phyloP scores from a whole-genome alignment of 768 basidiomycete species.

The Collybiopsis luxurians region DNA sequence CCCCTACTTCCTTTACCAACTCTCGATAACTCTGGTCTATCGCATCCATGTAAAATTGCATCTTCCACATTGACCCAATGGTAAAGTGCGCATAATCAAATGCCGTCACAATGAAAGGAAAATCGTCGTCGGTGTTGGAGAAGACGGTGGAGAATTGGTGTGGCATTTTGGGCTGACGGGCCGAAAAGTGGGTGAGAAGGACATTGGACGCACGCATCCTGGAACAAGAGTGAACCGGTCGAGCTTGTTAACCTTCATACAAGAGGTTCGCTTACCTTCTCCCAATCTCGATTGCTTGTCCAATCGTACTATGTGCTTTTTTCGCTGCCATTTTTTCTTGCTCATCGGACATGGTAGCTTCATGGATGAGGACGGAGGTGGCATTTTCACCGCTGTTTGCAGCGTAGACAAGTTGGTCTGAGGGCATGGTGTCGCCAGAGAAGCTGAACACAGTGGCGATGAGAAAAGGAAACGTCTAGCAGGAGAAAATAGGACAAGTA shows the following conservation, averaged over 20 bases:
- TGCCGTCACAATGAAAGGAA: constrained; percentile 65
- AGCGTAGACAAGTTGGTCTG: constrained; percentile 58
- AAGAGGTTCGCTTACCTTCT: constrained; percentile 48
- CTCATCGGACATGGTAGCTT: constrained; percentile 90
- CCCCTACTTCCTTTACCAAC: constrained; percentile 46
- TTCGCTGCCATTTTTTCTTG: constrained; percentile 65
- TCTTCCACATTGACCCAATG: constrained; percentile 84
- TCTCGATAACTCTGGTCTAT: constrained; percentile 64
- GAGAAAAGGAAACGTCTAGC: constrained; percentile 14
- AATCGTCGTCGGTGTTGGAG: constrained; percentile 12
- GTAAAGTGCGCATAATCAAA: constrained; percentile 76
- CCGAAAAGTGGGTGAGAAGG: constrained; percentile 95
- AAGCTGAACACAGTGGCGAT: constrained; percentile 51
- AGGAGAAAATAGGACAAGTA: constrained; percentile 38
- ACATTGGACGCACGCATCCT: constrained; percentile 86
- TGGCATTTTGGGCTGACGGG: constrained; percentile 88
- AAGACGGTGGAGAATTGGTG: constrained; percentile 21
- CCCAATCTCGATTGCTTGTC: constrained; percentile 82
- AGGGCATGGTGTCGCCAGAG: constrained; percentile 89
- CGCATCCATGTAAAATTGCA: constrained; percentile 71
- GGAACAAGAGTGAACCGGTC: background rate
- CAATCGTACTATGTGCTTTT: constrained; percentile 89
- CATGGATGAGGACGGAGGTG: constrained; percentile 82
- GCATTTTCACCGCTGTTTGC: constrained; percentile 46
- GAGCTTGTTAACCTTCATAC: constrained; percentile 10